A percentile compares a stretch with the other conserved stretches of the same genome.
Evolutionary conservation across 176 grass and related monocot genomes (phyloP).

Genomic region (Oryza punctata): DNA sequence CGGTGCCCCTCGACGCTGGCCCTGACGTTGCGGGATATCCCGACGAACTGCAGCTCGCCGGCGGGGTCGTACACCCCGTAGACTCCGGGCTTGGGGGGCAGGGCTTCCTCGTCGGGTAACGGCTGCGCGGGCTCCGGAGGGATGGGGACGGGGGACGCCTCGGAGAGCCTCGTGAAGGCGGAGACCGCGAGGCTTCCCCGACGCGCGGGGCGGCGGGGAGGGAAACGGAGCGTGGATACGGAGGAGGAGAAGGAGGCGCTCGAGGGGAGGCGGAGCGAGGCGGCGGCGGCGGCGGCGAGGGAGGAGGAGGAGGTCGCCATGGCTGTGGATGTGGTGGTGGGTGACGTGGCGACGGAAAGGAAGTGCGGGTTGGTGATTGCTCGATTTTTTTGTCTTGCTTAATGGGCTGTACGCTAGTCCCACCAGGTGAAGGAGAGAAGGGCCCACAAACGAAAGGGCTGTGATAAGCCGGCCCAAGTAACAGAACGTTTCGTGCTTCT

Average conservation of each 20-base stretch:
- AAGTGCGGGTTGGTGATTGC: not conserved
- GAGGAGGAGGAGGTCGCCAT: conserved; percentile 18
- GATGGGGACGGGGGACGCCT: conserved; percentile 53
- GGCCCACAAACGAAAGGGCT: too few species aligned
- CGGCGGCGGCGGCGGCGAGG: not conserved
- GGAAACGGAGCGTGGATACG: conserved; percentile 18
- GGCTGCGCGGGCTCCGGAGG: conserved; percentile 42
- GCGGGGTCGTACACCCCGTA: conserved; percentile 68
- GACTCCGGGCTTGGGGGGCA: conserved; percentile 59
- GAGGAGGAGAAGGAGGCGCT: not conserved
- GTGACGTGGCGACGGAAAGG: too few species aligned
- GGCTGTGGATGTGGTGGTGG: not conserved
- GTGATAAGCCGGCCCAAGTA: too few species aligned
- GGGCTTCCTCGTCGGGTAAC: conserved; percentile 23
- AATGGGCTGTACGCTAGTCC: not conserved
- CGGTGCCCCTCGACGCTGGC: conserved; percentile 73
- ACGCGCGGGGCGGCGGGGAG: not conserved
- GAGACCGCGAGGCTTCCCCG: not conserved
- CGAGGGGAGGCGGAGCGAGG: not conserved
- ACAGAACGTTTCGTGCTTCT: too few species aligned
- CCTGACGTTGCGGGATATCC: conserved; percentile 81
- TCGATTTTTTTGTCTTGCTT: not conserved
- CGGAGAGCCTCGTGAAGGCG: conserved; percentile 53
- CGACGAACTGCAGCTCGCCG: conserved; percentile 75
- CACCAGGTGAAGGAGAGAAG: too few species aligned